These are phyloP conservation scores for Bauhinia variegata DNA, from an alignment of 306 rosid species.

Conservation along the genomic window DNA sequence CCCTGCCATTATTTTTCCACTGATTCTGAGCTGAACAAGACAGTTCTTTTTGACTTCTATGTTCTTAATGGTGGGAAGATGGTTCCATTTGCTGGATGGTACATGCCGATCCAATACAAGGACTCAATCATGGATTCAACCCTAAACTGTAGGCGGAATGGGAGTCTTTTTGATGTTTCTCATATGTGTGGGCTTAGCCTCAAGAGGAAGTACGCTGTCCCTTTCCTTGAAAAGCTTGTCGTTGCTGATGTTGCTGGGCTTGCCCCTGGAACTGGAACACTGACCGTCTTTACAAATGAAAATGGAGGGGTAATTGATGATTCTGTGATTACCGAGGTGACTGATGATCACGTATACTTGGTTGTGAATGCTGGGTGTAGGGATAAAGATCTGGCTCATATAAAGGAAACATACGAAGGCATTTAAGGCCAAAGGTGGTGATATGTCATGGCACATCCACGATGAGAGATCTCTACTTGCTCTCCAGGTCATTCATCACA, in stretches of 20 bases:
- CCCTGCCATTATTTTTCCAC: constrained; percentile 62
- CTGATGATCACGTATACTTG: constrained; percentile 75
- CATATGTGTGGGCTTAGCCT: constrained; percentile 96
- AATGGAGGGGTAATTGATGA: constrained; percentile 95
- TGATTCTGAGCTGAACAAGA: constrained; percentile 84
- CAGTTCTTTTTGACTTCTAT: constrained; percentile 82
- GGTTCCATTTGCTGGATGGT: constrained; percentile 99
- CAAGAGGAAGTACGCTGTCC: constrained; percentile 71
- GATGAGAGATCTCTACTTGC: constrained; percentile 96
- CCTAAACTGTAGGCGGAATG: constrained; percentile 79
- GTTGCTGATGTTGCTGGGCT: constrained; percentile 88
- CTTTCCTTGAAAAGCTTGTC: constrained; percentile 85
- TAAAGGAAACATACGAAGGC: constrained; percentile 91
- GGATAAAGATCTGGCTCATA: constrained; percentile 93
- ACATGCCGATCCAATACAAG: constrained; percentile 96
- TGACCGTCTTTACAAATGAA: constrained; percentile 91
- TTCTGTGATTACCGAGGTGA: constrained; percentile 89
- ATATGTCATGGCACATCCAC: constrained; percentile 93
- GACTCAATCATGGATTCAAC: constrained; percentile 95
- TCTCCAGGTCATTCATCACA: constrained; percentile 63
- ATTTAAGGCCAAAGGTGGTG: constrained; percentile 96
- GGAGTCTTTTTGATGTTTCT: constrained; percentile 83
- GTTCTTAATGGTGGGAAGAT: constrained; percentile 89
- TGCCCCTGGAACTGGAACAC: constrained; percentile 76
- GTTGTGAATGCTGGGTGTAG: constrained; percentile 96